A percentile compares a stretch with the other conserved stretches of the same genome.
Evolutionary conservation across 2,329 filamentous ascomycete species (phyloP).

Genomic region (Aspergillus intermedius): DNA sequence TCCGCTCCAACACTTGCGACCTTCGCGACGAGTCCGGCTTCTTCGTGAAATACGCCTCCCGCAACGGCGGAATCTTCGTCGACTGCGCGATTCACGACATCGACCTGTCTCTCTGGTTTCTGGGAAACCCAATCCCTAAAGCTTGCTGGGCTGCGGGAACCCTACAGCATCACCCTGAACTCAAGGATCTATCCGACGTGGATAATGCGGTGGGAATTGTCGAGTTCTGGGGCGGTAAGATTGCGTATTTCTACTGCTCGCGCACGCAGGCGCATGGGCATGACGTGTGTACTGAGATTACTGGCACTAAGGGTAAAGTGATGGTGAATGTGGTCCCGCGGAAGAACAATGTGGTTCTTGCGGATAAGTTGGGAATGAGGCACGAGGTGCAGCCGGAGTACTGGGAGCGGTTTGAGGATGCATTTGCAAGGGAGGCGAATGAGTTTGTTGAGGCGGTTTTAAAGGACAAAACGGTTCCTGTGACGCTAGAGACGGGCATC

Average conservation of each 20-base stretch:
- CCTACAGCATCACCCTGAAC: conserved; percentile 20
- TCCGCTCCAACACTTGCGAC: conserved; percentile 58
- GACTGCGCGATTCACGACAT: conserved; percentile 62
- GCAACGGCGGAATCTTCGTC: conserved; percentile 58
- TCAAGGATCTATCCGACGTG: conserved; percentile 26
- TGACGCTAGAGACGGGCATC: conserved; percentile 28
- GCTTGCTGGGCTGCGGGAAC: conserved; percentile 26
- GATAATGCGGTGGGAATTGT: conserved; percentile 33
- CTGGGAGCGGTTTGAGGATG: conserved; percentile 35
- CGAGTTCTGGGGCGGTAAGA: conserved; percentile 33
- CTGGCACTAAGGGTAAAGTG: conserved; percentile 15
- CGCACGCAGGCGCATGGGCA: conserved; percentile 33
- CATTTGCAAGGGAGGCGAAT: conserved; percentile 36
- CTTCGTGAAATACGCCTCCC: conserved; percentile 57
- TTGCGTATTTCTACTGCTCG: conserved; percentile 27
- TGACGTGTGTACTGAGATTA: conserved; percentile 29
- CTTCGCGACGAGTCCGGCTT: conserved; percentile 55
- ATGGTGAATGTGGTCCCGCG: conserved; percentile 16
- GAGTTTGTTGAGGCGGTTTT: conserved; percentile 34
- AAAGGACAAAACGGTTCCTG: conserved; percentile 30
- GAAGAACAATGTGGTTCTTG: conserved; percentile 27
- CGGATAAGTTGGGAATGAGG: conserved; percentile 27
- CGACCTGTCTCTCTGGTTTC: conserved; percentile 41
- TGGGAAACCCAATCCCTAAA: conserved; percentile 24
- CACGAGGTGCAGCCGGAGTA: conserved; percentile 34